Percentiles rank a stretch among this genome's conserved stretches.
phyloP scores from a whole-genome alignment of 2,329 filamentous ascomycete species.

The Anthostomella pinea region DNA sequence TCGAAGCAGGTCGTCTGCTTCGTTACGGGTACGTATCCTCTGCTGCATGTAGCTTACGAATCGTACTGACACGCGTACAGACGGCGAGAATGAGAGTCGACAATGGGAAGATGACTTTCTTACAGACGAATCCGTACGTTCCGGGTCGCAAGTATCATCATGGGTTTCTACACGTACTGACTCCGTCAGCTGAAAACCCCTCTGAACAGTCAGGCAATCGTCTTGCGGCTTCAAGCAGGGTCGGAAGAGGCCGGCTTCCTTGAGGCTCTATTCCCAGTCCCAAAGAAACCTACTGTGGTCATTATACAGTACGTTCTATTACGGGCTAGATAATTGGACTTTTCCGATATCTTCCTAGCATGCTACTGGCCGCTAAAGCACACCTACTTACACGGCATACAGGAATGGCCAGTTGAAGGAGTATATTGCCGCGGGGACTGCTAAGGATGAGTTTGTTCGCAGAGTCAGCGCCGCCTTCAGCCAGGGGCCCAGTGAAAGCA shows the following conservation, averaged over 20 bases:
- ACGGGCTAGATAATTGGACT: no score
- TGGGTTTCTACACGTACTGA: no score
- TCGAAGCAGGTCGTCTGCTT: conserved; percentile 82
- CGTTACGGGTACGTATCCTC: conserved; percentile 60
- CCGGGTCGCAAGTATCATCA: no score
- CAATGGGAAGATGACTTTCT: conserved; percentile 72
- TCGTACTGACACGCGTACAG: conserved; percentile 40
- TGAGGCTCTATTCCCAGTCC: conserved; percentile 77
- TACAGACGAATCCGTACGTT: conserved; percentile 50
- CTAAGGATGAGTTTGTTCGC: conserved; percentile 63
- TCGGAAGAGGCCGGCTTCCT: conserved; percentile 81
- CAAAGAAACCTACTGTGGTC: conserved; percentile 72
- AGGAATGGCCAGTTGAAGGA: conserved; percentile 75
- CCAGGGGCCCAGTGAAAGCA: conserved; percentile 14
- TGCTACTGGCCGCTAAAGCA: no score
- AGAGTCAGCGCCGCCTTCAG: conserved; percentile 47
- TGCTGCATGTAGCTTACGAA: conserved; percentile 9
- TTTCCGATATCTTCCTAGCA: no score
- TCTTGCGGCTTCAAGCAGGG: conserved; percentile 67
- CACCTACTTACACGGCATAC: conserved; percentile 12
- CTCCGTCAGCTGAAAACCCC: conserved; percentile 48
- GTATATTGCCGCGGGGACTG: conserved; percentile 65
- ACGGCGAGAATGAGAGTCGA: conserved; percentile 65
- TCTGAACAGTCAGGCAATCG: conserved; percentile 62
- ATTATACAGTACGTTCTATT: conserved; percentile 72